Base-by-base conservation (phyloP, 345 rosid species). In the Balakata baccata region DNA sequence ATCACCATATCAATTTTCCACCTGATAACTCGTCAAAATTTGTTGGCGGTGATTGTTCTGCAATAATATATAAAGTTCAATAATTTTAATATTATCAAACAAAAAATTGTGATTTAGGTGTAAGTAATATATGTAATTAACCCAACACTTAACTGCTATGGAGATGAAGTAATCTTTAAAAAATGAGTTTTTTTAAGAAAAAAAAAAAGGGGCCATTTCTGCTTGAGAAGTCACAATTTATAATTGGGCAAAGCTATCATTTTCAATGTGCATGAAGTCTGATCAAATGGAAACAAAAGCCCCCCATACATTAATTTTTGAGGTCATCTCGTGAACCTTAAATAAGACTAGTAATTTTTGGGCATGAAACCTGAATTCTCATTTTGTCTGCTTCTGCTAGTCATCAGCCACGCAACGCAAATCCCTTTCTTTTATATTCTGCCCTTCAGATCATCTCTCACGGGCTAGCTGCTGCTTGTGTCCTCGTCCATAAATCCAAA, bases 401-500 rank as follows among this genome's bases (percentile, higher is more conserved):
- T 29, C 34, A 29, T 29, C 34, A 13, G 41, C 41, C 41, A 60
- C 29, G 41, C 7, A 29, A 11, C 29, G n/a, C 18, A 60, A 29
- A 11, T 57, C 53, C 11, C 4, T 50, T 50, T 53, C n/a, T 45
- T 38, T 23, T 68, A 65, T 37, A 56, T 54, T 57, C 64, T 63
- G 68, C 37, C 62, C 29, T 3, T 1, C 2, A 29, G 34, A 29
- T 29, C n/a, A 29, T 29, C 34, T 29, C 34, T 29, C 34, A 29
- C 34, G 34, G 34, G 34, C 34, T 29, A 29, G 34, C 34, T 29
- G 34, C 34, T 29, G 1, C 34, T 34, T 3, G 6, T 52, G 66
- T 75, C 69, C 63, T 64, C 54, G 1, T 8, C 46, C 50, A 68
- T 68, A 18, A 7, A 18, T 76, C 80, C 83, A 64, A 68, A 68